phyloP scores from a whole-genome alignment of 495 filamentous ascomycete species.

The Neurospora cerealis region DNA sequence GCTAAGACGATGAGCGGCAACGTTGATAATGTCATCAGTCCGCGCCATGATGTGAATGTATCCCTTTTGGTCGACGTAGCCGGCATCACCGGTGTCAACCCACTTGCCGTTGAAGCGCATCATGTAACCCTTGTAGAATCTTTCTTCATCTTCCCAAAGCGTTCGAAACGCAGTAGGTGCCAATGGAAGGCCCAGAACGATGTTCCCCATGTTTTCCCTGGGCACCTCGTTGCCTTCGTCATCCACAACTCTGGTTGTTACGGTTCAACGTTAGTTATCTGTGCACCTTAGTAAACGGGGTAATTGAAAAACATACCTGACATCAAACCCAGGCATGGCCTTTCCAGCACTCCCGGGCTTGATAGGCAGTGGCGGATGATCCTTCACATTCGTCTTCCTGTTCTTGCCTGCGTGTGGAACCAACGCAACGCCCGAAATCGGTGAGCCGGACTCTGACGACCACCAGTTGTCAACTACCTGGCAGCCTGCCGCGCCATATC shows the following conservation, averaged over 20 bases:
- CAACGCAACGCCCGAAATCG: conserved; percentile 74
- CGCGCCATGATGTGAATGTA: conserved; percentile 83
- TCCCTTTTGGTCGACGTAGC: conserved; percentile 69
- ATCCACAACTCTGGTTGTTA: conserved; percentile 50
- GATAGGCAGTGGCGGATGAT: conserved; percentile 33
- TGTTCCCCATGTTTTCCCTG: conserved; percentile 75
- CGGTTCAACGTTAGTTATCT: not conserved
- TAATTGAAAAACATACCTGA: conserved; percentile 22
- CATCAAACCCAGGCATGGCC: conserved; percentile 83
- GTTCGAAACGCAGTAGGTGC: conserved; percentile 79
- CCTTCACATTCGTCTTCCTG: conserved; percentile 18
- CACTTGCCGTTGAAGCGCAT: conserved; percentile 69
- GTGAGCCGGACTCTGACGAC: conserved; percentile 85
- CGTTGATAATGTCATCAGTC: conserved; percentile 90
- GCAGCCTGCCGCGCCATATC: conserved; percentile 52
- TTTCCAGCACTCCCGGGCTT: conserved; percentile 84
- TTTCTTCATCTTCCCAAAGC: conserved; percentile 72
- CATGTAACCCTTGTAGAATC: conserved; percentile 74
- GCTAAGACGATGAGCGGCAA: conserved; percentile 84
- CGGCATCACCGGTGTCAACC: conserved; percentile 87
- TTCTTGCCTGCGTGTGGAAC: conserved; percentile 41
- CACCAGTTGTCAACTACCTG: conserved; percentile 91
- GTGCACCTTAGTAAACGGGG: not conserved
- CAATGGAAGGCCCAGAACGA: conserved; percentile 72
- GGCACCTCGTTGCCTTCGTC: conserved; percentile 63